Conservation (phyloP, 306 rosid species). For the Fragaria ananassa region DNA sequence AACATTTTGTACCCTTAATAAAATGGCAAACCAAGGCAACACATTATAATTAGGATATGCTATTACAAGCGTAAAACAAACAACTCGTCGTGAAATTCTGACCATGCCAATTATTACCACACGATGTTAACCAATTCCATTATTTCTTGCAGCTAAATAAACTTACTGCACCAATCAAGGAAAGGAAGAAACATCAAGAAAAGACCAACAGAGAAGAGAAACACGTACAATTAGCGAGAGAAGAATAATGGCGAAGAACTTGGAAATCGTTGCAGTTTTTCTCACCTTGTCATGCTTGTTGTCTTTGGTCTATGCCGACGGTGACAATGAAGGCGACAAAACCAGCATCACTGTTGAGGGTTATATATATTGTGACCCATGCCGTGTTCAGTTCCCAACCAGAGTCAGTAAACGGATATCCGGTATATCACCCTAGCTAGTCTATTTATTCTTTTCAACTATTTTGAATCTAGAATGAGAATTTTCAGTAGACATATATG, state of each 20-base stretch:
- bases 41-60: not conserved
- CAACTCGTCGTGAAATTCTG: not conserved
- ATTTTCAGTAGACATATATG: not conserved
- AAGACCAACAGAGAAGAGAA: slow-evolving; percentile 18
- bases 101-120: not conserved
- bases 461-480: not conserved
- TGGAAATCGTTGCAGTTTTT: slow-evolving; percentile 21
- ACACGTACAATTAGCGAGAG: not conserved
- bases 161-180: not conserved
- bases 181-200: not conserved
- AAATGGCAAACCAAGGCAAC: no score
- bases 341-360: slow-evolving; percentile 32
- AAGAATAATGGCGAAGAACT: slow-evolving; percentile 31
- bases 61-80: not conserved
- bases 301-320: slow-evolving; percentile 9
- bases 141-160: not conserved
- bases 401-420: not conserved
- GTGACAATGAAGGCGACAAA: not conserved
- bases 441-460: not conserved
- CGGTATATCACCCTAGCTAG: not conserved
- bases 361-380: slow-evolving; percentile 51
- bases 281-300: slow-evolving; percentile 24
- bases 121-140: not conserved
- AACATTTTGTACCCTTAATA: not conserved
- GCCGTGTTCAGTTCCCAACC: slow-evolving; percentile 34